Evolutionary conservation across 2,329 filamentous ascomycete species (phyloP).

Genomic region (Colletotrichum sp.): DNA sequence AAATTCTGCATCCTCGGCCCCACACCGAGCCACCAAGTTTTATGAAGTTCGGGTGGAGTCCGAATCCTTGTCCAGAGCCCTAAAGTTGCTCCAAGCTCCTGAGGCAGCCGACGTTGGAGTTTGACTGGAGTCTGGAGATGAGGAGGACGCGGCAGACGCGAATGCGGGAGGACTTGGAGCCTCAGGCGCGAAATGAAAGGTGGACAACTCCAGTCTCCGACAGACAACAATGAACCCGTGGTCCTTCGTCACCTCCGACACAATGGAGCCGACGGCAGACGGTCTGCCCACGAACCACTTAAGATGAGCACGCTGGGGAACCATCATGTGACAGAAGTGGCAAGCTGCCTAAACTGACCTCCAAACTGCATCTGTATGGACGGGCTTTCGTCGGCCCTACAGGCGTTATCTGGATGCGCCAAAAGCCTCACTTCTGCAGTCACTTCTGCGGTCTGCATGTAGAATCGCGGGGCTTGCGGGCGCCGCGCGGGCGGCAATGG

Average conservation of each 20-base stretch:
- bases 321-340: conserved; percentile 12
- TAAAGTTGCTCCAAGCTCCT: not conserved
- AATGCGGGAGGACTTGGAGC: not conserved
- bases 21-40: conserved; percentile 13
- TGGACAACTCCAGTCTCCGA: not conserved
- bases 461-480: not conserved
- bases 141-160: not conserved
- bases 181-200: not conserved
- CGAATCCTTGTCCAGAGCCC: not conserved
- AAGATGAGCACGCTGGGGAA: not conserved
- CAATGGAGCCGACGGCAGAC: not conserved
- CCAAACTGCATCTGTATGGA: not conserved
- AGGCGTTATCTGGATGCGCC: not conserved
- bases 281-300: not conserved
- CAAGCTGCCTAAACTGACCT: conserved; percentile 6
- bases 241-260: not conserved
- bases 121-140: not conserved
- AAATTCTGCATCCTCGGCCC: conserved; percentile 18
- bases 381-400: not conserved
- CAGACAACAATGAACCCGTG: not conserved
- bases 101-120: conserved; percentile 5
- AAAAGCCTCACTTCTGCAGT: not conserved
- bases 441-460: not conserved
- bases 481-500: not conserved
- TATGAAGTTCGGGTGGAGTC: not conserved